Percentiles rank a stretch among this genome's conserved stretches.
phyloP scores from a whole-genome alignment of 2,329 filamentous ascomycete species.

The Colletotrichum chrysophilum region DNA sequence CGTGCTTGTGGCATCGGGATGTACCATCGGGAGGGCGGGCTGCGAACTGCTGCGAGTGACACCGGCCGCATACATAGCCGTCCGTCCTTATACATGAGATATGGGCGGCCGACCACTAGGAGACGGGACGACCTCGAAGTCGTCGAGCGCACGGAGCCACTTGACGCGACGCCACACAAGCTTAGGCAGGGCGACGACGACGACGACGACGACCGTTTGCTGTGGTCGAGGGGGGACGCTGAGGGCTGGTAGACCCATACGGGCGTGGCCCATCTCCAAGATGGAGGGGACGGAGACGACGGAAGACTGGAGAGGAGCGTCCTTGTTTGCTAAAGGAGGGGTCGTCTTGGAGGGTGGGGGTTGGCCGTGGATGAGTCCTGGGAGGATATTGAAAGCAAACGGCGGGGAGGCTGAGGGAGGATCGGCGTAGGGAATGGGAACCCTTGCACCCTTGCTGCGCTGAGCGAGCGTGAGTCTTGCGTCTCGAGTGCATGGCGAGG shows the following conservation, averaged over 20 bases:
- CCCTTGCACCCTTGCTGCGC: not conserved
- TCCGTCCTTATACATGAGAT: not conserved
- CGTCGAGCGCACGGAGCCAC: not conserved
- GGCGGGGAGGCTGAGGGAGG: slow-evolving; percentile 7
- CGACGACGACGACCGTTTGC: not conserved
- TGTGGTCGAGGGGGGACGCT: not conserved
- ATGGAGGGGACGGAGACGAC: slow-evolving; percentile 5
- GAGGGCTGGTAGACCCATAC: not conserved
- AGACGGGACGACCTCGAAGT: not conserved
- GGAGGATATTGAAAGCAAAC: not conserved
- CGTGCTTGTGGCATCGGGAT: not conserved
- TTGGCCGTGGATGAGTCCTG: not conserved
- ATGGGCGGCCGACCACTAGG: not conserved
- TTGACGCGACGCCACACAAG: not conserved
- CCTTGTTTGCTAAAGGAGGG: not conserved
- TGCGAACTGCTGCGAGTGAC: slow-evolving; percentile 18
- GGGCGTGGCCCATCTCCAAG: not conserved
- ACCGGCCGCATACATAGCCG: slow-evolving; percentile 1
- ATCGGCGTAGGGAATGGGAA: slow-evolving; percentile 9
- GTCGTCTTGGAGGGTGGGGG: slow-evolving; percentile 8
- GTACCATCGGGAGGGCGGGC: not conserved
- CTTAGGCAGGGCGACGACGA: not conserved
- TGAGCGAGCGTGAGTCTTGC: not conserved
- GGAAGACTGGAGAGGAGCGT: not conserved
- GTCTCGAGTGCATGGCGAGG: not conserved